These are phyloP conservation scores for Paracorniculantispora psalliotae DNA, from an alignment of 2,329 filamentous ascomycete species.

Conservation along the genomic window DNA sequence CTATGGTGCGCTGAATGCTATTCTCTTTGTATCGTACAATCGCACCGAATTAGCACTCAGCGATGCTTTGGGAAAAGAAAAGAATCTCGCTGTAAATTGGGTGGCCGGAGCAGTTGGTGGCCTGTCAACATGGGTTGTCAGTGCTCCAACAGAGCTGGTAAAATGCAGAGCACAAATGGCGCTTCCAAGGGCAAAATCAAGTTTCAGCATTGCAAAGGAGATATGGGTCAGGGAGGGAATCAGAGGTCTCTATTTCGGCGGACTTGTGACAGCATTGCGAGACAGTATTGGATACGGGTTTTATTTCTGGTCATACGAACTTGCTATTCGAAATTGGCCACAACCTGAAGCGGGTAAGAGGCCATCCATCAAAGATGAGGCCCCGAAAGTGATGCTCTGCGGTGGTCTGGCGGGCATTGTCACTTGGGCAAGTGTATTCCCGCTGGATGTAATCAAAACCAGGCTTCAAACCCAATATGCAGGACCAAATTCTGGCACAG, in stretches of 20 bases:
- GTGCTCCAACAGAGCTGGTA: constrained; percentile 82
- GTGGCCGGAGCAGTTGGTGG: constrained; percentile 76
- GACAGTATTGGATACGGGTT: constrained; percentile 95
- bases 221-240: constrained; percentile 55
- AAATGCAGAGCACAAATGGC: constrained; percentile 81
- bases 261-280: constrained; percentile 71
- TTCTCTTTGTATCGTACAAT: constrained; percentile 89
- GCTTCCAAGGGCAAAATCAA: constrained; percentile 42
- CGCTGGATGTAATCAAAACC: constrained; percentile 88
- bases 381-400: constrained; percentile 67
- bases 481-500: constrained; percentile 6
- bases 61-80: constrained; percentile 26
- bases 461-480: constrained; percentile 71
- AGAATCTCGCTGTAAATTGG: constrained; percentile 64
- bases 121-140: constrained; percentile 78
- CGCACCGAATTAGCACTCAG: constrained; percentile 65
- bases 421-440: constrained; percentile 88
- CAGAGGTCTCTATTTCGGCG: constrained; percentile 74
- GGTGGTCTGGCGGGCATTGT: constrained; percentile 82
- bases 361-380: constrained; percentile 35
- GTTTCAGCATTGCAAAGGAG: constrained; percentile 58
- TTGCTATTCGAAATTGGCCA: constrained; percentile 58
- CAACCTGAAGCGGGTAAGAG: constrained; percentile 22
- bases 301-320: constrained; percentile 92
- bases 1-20: constrained; percentile 85